These are phyloP conservation scores for Lasiosphaeriaceae sp. DNA, from an alignment of 495 filamentous ascomycete genomes.

Conservation along the genomic window DNA sequence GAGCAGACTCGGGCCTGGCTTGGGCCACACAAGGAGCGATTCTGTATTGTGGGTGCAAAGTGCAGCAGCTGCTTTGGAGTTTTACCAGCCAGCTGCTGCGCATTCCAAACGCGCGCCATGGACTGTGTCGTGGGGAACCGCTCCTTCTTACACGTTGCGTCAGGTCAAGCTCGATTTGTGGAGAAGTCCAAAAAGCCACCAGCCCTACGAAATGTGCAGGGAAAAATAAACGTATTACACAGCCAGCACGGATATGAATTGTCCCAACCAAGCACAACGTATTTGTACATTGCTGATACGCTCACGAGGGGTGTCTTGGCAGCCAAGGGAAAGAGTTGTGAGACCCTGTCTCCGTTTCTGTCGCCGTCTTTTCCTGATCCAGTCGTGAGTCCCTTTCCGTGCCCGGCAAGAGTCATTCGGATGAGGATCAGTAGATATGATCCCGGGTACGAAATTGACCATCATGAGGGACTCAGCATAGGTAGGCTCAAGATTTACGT, in stretches of 20 bases:
- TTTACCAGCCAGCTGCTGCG: too few species aligned
- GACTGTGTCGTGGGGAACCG: background rate
- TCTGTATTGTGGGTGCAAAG: too few species aligned
- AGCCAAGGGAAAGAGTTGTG: background rate
- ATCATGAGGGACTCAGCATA: background rate
- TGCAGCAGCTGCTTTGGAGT: too few species aligned
- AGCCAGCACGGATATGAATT: background rate
- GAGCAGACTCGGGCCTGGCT: background rate
- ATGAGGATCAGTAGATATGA: too few species aligned
- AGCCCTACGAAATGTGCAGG: slow-evolving; percentile 10
- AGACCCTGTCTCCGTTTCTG: background rate
- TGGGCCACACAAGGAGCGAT: too few species aligned
- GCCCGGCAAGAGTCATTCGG: too few species aligned
- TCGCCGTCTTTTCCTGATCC: background rate
- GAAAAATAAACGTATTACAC: background rate
- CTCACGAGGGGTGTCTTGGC: background rate
- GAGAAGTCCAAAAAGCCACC: slow-evolving; percentile 10
- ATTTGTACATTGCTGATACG: background rate
- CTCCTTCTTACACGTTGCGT: background rate
- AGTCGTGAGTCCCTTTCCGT: too few species aligned
- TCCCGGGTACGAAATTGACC: too few species aligned
- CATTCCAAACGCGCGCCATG: background rate
- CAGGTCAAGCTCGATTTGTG: slow-evolving; percentile 2
- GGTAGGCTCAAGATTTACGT: background rate
- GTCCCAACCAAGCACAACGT: background rate